Evolutionary conservation across 2,329 filamentous ascomycete species (phyloP).

Genomic region (Pyrenochaeta sp.): DNA sequence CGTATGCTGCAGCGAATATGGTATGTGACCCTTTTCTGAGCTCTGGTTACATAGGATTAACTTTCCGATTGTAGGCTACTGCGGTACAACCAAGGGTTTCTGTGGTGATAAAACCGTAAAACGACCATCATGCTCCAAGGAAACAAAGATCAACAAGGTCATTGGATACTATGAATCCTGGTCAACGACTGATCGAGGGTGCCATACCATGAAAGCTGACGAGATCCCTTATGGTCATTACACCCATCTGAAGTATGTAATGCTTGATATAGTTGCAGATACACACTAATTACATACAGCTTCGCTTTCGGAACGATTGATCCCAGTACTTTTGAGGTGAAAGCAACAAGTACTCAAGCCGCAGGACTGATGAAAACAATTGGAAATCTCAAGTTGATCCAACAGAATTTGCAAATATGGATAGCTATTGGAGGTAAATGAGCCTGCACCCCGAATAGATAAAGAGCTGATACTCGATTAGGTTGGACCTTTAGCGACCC

Average conservation of each 20-base stretch:
- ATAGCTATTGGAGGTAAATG: conserved; percentile 52
- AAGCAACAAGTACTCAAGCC: neutral
- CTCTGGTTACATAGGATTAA: too few relatives aligned
- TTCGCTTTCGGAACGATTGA: conserved; percentile 3
- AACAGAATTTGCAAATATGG: conserved; percentile 38
- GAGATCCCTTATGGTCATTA: neutral
- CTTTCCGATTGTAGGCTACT: too few relatives aligned
- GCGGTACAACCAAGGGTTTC: conserved; percentile 5
- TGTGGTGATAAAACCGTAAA: conserved; percentile 1
- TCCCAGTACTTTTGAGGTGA: conserved; percentile 1
- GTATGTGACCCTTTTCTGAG: too few relatives aligned
- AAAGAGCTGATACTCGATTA: too few relatives aligned
- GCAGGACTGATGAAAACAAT: neutral
- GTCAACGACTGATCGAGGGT: neutral
- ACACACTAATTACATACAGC: neutral
- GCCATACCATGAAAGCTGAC: conserved; percentile 1
- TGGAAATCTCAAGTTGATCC: conserved; percentile 35
- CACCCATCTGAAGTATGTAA: conserved; percentile 1
- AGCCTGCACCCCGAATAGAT: too few relatives aligned
- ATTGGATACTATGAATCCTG: conserved; percentile 9
- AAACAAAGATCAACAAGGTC: neutral
- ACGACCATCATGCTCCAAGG: neutral
- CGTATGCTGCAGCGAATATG: too few relatives aligned
- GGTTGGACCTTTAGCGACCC: conserved; percentile 52
- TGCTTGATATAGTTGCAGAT: neutral